phyloP scores from a whole-genome alignment of 371 early-diverging fungal genomes.

The Apophysomyces sp. region DNA sequence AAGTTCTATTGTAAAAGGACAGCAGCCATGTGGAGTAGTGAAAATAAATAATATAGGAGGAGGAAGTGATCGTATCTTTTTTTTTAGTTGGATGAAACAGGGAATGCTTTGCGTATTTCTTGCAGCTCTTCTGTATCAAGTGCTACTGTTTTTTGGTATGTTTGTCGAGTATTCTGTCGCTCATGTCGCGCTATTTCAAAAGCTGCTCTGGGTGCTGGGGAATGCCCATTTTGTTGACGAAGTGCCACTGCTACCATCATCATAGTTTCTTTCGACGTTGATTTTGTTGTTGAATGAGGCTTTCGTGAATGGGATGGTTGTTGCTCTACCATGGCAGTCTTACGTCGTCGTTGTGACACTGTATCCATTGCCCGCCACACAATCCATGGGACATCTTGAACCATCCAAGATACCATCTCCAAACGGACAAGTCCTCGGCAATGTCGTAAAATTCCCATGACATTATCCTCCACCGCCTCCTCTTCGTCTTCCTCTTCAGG shows the following conservation, averaged over 20 bases:
- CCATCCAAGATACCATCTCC: constrained; percentile 28
- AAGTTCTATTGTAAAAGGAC: too few species aligned
- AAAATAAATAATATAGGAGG: too few species aligned
- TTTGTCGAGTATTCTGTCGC: not conserved
- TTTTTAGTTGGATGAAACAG: not conserved
- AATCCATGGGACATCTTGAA: constrained; percentile 19
- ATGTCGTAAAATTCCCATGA: constrained; percentile 16
- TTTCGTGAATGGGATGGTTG: not conserved
- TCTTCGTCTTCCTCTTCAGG: constrained; percentile 1
- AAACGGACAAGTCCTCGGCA: constrained; percentile 18
- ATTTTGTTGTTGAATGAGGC: not conserved
- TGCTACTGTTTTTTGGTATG: constrained; percentile 11
- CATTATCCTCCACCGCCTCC: constrained; percentile 8
- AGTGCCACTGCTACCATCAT: not conserved
- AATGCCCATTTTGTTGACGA: not conserved
- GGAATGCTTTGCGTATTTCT: constrained; percentile 11
- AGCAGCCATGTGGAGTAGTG: too few species aligned
- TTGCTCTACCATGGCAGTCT: not conserved
- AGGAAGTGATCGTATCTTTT: too few species aligned
- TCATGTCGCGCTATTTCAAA: not conserved
- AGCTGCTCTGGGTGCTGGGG: not conserved
- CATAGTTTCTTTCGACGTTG: not conserved
- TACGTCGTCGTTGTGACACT: constrained; percentile 11
- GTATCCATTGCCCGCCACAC: constrained; percentile 25
- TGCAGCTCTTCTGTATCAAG: constrained; percentile 19